Evolutionary conservation across 2,329 filamentous ascomycete genomes (phyloP), one percentile per base, ranked within the genome.

Genomic region (Ceratocystis huliohia): DNA sequence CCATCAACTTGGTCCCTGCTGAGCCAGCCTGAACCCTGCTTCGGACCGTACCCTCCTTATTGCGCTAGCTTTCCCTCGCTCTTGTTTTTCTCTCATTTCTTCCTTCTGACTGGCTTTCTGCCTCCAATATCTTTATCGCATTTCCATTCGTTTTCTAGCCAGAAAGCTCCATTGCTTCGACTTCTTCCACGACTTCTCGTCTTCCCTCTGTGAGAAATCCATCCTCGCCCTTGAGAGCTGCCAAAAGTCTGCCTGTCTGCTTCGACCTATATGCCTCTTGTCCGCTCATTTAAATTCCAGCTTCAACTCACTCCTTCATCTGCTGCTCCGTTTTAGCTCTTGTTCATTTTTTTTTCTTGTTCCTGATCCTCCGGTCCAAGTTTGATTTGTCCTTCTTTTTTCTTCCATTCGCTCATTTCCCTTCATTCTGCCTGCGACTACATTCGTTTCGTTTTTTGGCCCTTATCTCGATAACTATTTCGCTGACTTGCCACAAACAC

Each of bases 91-190:
- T n/a, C n/a, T 48, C 44, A 30, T 63, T n/a, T 30, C 44, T 44
- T 63, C 44, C 41, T 33, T 62, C 20, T 59, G 25, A 5, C 56
- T 50, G 56, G 13, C 44, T 59, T 22, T 61, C 46, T 66, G 65
- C 66, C 10, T 53, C 44, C 20, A 59, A 59, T 59, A 59, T 59
- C 56, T 59, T 37, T 17, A 33, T 59, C 56, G 17, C 56, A 59
- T 59, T 59, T 59, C 56, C 56, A 59, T 59, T n/a, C 5, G 56
- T 37, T 33, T 59, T 59, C 56, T 59, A 17, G 56, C 56, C 25
- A 10, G 13, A 33, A 59, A n/a, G 25, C 17, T 37, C 4, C 22
- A 7, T 41, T 25, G 28, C 30, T 8, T 59, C 13, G 25, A 4
- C 13, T 59, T 59, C 56, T 59, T 57, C 56, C 56, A 20, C 30